Evolutionary conservation across 176 grass and related monocot genomes (phyloP).

Genomic region (Dactylis glomerata): DNA sequence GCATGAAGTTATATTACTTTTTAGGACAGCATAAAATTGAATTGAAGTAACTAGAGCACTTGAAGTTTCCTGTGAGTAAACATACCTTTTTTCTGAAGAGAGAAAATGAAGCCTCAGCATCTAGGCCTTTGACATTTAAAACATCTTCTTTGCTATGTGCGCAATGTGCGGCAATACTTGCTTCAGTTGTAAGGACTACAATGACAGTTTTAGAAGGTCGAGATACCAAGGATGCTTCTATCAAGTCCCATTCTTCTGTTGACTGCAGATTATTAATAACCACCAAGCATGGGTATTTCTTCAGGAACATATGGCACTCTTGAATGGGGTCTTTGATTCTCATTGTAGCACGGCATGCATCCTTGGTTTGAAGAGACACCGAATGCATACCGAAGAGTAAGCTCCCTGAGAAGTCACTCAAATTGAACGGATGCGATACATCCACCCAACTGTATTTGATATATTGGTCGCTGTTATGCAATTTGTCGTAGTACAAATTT

Average conservation of each 20-base stretch:
- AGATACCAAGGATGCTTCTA: neutral
- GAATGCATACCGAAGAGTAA: neutral
- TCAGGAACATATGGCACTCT: neutral
- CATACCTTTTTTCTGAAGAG: too few relatives aligned
- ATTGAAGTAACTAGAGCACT: too few relatives aligned
- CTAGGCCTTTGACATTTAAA: too few relatives aligned
- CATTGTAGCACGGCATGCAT: neutral
- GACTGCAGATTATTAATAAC: neutral
- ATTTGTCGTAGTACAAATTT: neutral
- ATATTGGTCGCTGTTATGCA: accelerated
- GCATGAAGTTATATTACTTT: too few relatives aligned
- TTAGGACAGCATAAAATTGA: too few relatives aligned
- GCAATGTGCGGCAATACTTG: too few relatives aligned
- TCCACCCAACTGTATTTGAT: neutral
- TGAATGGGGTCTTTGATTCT: neutral
- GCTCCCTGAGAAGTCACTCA: neutral
- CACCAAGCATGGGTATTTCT: neutral
- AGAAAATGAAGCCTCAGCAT: too few relatives aligned
- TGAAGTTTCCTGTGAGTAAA: too few relatives aligned
- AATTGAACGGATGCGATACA: neutral
- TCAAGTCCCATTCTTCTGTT: neutral
- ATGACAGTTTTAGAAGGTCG: neutral
- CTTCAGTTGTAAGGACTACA: too few relatives aligned
- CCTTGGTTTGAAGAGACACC: neutral
- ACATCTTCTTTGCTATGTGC: too few relatives aligned